Base-by-base conservation (phyloP, 176 grass and related monocot species). In the Melocanna baccifera region DNA sequence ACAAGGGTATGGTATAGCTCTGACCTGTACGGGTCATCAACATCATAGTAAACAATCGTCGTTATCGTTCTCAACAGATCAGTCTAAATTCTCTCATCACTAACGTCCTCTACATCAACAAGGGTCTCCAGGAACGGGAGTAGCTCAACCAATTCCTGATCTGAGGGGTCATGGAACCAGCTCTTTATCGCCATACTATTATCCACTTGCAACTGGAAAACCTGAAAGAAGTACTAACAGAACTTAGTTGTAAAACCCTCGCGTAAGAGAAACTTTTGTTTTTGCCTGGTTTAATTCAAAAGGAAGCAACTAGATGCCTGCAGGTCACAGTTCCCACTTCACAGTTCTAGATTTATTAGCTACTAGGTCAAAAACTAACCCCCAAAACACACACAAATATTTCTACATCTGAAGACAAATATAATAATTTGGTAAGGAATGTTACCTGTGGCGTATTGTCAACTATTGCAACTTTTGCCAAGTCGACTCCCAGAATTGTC, bases 131-230 rank as follows among this genome's bases (percentile, higher is more conserved):
- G 88, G 64, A 96, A 98, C 0, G 93, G 96, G 30, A 98, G 85
- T 69, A 98, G 87, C 57, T 96, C 80, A 25, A 95, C 61, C 45
- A 98, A 82, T 90, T 90, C 96, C 81, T 89, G 65, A 50, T 98
- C 96, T 23, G 91, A 78, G 12, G 86, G 93, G 56, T 98, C 93
- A 28, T 96, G 91, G 71, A 90, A 98, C 96, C 96, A 98, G 64
- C 96, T 98, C 74, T 96, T 96, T 71, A 98, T 98, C 12, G 96
- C n/a, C n/a, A n/a, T n/a, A n/a, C 96, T 93, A 23, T 98, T 98
- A 90, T 98, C 89, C 63, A 95, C 87, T 84, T 98, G 96, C 87
- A 94, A 86, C 69, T 86, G 91, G 89, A 95, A 98, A 71, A 98
- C 96, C 96, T 98, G 88, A 36, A 86, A 77, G 16, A 79, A 77